Evolutionary conservation across 768 basidiomycete species (phyloP), one percentile per base, ranked within the genome.

Genomic region (Hydnomerulius pinastri): DNA sequence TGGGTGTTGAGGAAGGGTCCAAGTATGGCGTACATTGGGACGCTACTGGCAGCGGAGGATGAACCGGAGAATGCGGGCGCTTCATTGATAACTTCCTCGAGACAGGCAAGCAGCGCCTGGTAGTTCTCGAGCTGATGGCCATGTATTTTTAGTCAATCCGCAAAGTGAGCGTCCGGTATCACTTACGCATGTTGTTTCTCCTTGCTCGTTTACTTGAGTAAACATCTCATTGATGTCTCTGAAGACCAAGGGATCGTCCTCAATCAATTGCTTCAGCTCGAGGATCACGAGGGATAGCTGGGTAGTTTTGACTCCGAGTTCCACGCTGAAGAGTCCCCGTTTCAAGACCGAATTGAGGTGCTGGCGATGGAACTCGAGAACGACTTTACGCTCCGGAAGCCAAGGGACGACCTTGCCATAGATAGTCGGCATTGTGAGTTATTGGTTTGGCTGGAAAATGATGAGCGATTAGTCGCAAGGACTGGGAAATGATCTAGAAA

Each of bases 141-240:
- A 20, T 6, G 12, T 4, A 7, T 35, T 11, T 25, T 18, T 30
- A 32, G 36, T n/a, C 7, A 28, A n/a, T 45, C 17, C 17, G 13
- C 29, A 28, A 20, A n/a, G n/a, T n/a, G n/a, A n/a, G n/a, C n/a
- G 33, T 17, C 6, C 21, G n/a, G 21, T 4, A 10, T 21, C 4
- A 40, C 23, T 41, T 28, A 10, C 6, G 43, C 24, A 8, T 5
- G 8, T 3, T 17, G 43, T 59, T 51, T 32, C 60, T 55, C 32
- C 18, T 27, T 29, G 23, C 30, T 12, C 49, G 38, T 2, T 36
- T 10, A 4, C 6, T 1, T 64, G 47, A 0, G 56, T 35, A 21
- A 66, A 67, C 60, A 66, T 62, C 24, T 58, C 50, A n/a, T 65
- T 48, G 32, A 65, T 62, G 21, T 48, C 55, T 38, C 51, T 62